Base-by-base conservation (phyloP, 2,329 filamentous ascomycete species). In the Blumeria hordei region DNA sequence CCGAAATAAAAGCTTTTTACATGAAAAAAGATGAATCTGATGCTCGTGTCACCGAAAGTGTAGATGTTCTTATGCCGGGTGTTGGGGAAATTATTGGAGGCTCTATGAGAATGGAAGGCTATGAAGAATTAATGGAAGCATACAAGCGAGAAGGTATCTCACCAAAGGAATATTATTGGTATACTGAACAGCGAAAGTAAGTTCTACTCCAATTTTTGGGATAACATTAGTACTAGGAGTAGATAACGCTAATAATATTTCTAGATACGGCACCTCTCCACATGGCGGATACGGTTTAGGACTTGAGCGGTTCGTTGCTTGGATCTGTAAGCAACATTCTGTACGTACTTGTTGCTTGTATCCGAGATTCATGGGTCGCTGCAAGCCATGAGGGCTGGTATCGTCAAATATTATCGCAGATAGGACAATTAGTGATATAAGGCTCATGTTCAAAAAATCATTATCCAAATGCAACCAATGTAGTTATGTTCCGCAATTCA, bases 1-100 rank as follows among this genome's bases (percentile, higher is more conserved):
- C 81, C 57, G 87, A 90, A 71, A 94, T 98, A 75, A 98, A 98
- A 75, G 85, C 92, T 1, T 98, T 98, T 69, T 98, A 98, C 76
- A 98, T 98, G 92, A 83, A 88, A 70, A 88, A 83, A 70, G 92
- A 90, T 63, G 73, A 75, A 45, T 70, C 76, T 34, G 92, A 98
- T 66, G 71, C 70, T 34, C 78, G 88, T 32, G 87, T 95, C 33
- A 98, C 92, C 0, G 90, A 98, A 74, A 87, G 80, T 58, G 90
- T 96, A 12, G 92, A 98, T 64, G 73, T 75, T 53, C 67, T 82
- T 60, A 77, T 98, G 88, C 92, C 92, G 10, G 87, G 87, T 61
- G 92, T 98, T 32, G 92, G 92, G 57, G 92, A 96, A 74, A 94
- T 96, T 65, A 88, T 96, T 2, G 90, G 92, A 58, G 92, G 90